A percentile compares a stretch with the other conserved stretches of the same genome.
Conservation (phyloP, 352 stramenopile genomes). For the Phytophthora sansomeana region DNA sequence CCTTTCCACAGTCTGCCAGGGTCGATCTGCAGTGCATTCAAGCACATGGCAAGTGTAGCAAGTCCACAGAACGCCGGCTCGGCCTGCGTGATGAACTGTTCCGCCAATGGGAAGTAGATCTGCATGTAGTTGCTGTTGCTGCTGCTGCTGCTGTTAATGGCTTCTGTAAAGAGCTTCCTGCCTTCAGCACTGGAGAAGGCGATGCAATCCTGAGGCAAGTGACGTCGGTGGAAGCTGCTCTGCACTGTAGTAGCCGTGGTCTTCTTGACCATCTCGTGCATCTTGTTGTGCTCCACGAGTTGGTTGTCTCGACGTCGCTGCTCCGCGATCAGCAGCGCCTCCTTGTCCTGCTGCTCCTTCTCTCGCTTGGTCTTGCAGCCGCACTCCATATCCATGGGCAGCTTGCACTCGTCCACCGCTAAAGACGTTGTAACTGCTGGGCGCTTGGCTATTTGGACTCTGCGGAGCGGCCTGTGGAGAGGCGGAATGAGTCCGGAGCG, state of each 20-base stretch:
- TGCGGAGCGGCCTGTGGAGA: conserved; percentile 31
- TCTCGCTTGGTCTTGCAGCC: conserved; percentile 54
- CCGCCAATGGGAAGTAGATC: conserved; percentile 94
- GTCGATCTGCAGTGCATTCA: conserved; percentile 83
- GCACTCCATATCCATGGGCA: conserved; percentile 62
- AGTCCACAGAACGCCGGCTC: conserved; percentile 93
- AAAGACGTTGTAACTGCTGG: not conserved
- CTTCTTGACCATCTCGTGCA: conserved; percentile 11
- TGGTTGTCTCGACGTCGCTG: conserved; percentile 18
- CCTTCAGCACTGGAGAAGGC: conserved; percentile 89
- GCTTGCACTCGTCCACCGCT: conserved; percentile 38
- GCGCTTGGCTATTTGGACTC: conserved; percentile 25
- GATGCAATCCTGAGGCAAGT: conserved; percentile 81
- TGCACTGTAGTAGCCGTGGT: conserved; percentile 24
- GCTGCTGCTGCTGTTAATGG: conserved; percentile 44
- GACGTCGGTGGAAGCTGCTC: conserved; percentile 84
- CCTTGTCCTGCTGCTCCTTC: conserved; percentile 47
- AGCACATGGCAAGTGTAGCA: conserved; percentile 84
- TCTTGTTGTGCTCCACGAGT: conserved; percentile 16
- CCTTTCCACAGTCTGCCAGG: conserved; percentile 81
- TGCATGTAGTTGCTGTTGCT: conserved; percentile 76
- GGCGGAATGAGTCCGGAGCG: conserved; percentile 21
- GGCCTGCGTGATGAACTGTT: conserved; percentile 92
- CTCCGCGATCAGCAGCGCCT: conserved; percentile 35
- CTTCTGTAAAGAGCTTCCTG: conserved; percentile 83